phyloP scores from a whole-genome alignment of 2,329 filamentous ascomycete genomes.

The Cordyceps cicadae region DNA sequence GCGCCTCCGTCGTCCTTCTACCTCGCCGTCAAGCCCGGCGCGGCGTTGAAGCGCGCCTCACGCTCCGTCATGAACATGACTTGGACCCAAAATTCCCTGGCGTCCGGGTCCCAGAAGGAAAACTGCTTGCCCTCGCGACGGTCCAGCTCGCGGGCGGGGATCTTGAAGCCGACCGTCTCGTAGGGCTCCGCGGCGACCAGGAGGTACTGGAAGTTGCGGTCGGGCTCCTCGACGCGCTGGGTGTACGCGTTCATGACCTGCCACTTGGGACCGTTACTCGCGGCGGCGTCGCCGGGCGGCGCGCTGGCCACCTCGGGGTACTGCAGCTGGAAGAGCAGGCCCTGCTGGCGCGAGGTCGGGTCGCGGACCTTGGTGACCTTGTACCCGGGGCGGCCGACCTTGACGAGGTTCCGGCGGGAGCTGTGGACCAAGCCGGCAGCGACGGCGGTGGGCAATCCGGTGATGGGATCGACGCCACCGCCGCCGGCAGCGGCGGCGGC shows the following conservation, averaged over 20 bases:
- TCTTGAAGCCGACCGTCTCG: conserved; percentile 93
- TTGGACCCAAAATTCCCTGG: conserved; percentile 96
- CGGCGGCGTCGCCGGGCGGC: conserved; percentile 31
- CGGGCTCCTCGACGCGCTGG: conserved; percentile 89
- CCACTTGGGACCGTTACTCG: conserved; percentile 57
- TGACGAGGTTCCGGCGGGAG: conserved; percentile 76
- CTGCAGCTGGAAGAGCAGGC: conserved; percentile 90
- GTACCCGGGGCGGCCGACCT: conserved; percentile 94
- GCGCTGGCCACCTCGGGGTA: conserved; percentile 74
- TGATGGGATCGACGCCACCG: conserved; percentile 50
- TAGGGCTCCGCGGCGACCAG: conserved; percentile 95
- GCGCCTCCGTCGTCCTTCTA: conserved; percentile 15
- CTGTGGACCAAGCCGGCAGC: conserved; percentile 58
- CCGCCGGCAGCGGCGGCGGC: background rate
- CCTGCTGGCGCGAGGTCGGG: conserved; percentile 78
- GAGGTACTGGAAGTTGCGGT: conserved; percentile 91
- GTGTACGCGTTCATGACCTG: conserved; percentile 98
- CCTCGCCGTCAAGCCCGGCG: conserved; percentile 49
- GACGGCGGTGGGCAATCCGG: conserved; percentile 61
- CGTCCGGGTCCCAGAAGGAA: conserved; percentile 90
- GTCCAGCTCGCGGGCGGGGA: conserved; percentile 89
- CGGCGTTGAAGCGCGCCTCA: conserved; percentile 74
- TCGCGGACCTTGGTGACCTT: conserved; percentile 96
- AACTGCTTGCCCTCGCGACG: conserved; percentile 81
- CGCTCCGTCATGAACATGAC: conserved; percentile 98